Evolutionary conservation across 352 stramenopile species (phyloP).

Genomic region (Pythium aphanidermatum): DNA sequence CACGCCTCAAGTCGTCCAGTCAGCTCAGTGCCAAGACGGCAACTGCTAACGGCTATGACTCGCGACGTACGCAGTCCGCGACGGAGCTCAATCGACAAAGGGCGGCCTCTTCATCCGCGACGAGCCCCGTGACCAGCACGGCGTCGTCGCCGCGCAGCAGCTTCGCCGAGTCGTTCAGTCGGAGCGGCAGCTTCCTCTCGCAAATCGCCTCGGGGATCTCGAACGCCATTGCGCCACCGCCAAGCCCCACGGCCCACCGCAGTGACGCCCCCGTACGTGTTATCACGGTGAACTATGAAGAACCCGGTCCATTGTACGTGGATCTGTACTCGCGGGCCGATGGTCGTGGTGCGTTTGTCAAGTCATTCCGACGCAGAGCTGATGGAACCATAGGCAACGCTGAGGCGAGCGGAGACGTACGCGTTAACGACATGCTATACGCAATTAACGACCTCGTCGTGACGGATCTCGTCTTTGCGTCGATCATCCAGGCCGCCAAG

Average conservation of each 20-base stretch:
- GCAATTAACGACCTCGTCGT: slow-evolving; percentile 58
- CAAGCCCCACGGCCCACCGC: too few species aligned
- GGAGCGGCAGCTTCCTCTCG: slow-evolving; percentile 42
- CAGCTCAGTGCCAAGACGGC: background rate
- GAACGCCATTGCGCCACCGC: slow-evolving; percentile 1
- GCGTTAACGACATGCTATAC: slow-evolving; percentile 59
- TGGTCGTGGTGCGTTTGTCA: slow-evolving; percentile 64
- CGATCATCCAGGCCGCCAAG: slow-evolving; percentile 66
- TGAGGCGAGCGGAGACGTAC: slow-evolving; percentile 50
- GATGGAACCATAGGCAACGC: slow-evolving; percentile 48
- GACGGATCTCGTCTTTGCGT: slow-evolving; percentile 45
- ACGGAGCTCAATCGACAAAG: slow-evolving; percentile 22
- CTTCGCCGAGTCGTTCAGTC: slow-evolving; percentile 29
- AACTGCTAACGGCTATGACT: slow-evolving; percentile 6
- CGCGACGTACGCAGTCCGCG: slow-evolving; percentile 50
- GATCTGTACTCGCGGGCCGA: slow-evolving; percentile 71
- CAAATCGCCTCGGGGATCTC: slow-evolving; percentile 21
- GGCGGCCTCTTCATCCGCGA: too few species aligned
- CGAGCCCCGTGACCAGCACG: slow-evolving; percentile 6
- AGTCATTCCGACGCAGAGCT: slow-evolving; percentile 56
- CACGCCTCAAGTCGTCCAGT: background rate
- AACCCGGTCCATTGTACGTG: slow-evolving; percentile 48
- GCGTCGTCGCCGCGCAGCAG: slow-evolving; percentile 22
- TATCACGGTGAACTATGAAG: slow-evolving; percentile 46
- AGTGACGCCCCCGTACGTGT: slow-evolving; percentile 17